Base-by-base conservation (phyloP, 1,284 basidiomycete species). In the Chondrostereum purpureum region DNA sequence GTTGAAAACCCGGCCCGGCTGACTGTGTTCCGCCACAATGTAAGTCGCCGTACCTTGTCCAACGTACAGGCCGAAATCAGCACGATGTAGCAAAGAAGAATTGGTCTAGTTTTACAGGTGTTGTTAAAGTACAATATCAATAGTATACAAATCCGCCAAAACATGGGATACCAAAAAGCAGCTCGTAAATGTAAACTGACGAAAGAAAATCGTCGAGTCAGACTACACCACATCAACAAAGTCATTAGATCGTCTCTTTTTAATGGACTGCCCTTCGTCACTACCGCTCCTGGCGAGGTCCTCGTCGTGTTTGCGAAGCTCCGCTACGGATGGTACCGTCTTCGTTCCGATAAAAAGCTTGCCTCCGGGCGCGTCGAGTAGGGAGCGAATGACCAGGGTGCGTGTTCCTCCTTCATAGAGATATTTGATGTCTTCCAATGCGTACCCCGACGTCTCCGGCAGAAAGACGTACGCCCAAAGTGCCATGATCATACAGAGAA, bases 341-440 rank as follows among this genome's bases (percentile, higher is more conserved):
- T 56, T 58, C 13, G 55, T 56, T 14, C 63, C 57, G 23, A 74
- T 44, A 27, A 75, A 71, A 2, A 72, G 31, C 14, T 57, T 55
- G 3, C 72, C 71, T 14, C 68, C 65, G 0, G 72, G 73, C 3
- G 72, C 71, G 55, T 74, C 72, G 45, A 69, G 62, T 48, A 75
- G 36, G 16, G 73, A 58, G 13, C 72, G 62, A 33, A 67, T 48
- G 12, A 69, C 49, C 39, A 69, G 52, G 8, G 27, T 31, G 27
- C 8, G 8, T n/a, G 27, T 8, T 24, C 72, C 64, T 35, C 64
- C 56, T 49, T 72, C 73, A 36, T 75, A 75, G 31, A 75, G 55
- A 48, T 66, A 67, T 39, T 63, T 65, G 31, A 75, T 67, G 39
- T 75, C 72, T 55, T 75, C 73, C 52, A 75, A 51, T 4, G 65